phyloP scores from a whole-genome alignment of 352 stramenopile species.

The Pseudoperonospora humuli region DNA sequence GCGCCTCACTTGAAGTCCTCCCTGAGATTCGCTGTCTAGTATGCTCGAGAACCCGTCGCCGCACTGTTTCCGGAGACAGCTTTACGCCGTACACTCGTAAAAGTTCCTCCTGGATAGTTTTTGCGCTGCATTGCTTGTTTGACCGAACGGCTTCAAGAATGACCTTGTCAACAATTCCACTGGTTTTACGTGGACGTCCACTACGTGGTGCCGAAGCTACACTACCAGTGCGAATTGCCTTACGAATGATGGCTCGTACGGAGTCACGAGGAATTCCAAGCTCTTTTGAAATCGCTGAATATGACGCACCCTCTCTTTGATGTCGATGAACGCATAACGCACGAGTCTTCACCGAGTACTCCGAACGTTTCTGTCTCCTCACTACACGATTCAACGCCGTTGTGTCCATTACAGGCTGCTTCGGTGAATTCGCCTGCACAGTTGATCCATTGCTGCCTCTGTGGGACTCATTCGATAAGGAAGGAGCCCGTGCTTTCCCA shows the following conservation, averaged over 20 bases:
- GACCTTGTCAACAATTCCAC: slow-evolving; percentile 50
- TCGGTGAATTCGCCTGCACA: no score
- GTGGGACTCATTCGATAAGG: no score
- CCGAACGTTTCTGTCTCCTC: no score
- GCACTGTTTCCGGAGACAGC: slow-evolving; percentile 52
- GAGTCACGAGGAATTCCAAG: slow-evolving; percentile 49
- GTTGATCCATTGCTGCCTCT: no score
- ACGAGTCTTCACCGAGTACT: no score
- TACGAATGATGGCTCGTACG: slow-evolving; percentile 57
- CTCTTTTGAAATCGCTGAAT: slow-evolving; percentile 44
- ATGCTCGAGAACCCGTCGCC: slow-evolving; percentile 46
- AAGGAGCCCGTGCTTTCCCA: no score
- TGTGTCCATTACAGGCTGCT: no score
- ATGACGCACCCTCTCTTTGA: no score
- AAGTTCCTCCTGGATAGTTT: slow-evolving; percentile 57
- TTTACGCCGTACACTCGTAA: slow-evolving; percentile 47
- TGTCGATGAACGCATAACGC: no score
- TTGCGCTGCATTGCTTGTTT: slow-evolving; percentile 46
- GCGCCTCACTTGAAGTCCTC: neutral
- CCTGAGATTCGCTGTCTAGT: slow-evolving; percentile 24
- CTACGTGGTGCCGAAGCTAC: slow-evolving; percentile 45
- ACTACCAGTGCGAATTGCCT: slow-evolving; percentile 50
- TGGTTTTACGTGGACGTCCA: slow-evolving; percentile 60
- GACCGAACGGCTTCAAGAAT: slow-evolving; percentile 53
- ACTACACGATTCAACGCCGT: no score